Base-by-base conservation (phyloP, 116 monocot genomes). In the Trichopus zeylanicus region DNA sequence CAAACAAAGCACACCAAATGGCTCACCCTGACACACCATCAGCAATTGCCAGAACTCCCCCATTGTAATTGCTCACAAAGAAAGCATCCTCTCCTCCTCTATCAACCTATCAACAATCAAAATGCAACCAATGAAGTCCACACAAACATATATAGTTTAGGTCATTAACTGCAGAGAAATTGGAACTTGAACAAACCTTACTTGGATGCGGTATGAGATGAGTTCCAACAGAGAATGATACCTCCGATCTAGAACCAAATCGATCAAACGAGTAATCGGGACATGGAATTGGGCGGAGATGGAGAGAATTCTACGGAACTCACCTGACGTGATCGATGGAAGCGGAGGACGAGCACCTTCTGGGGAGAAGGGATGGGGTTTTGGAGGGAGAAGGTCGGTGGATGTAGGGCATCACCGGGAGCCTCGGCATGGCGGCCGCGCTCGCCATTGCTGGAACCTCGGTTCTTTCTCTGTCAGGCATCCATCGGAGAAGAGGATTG, bases 61-160 rank as follows among this genome's bases (percentile, higher is more conserved):
- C 76, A 34, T 74, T 78, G 63, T 71, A 65, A 22, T 56, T 68
- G 54, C 74, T 83, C 12, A 90, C 79, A 59, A 90, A 78, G 64
- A 81, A 90, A 12, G 95, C 95, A 77, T 95, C 95, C 54, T 95
- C 95, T 32, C 95, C 90, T 29, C 95, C 95, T 29, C 51, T 86
- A 13, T 84, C 84, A 72, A 59, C 81, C 95, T 94, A 65, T 12
- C 21, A 46, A 48, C 4, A 60, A 46, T 24, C 15, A 6, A 61
- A 18, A 16, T 6, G 5, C 34, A 35, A 20, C 21, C 8, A 49
- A 49, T 16, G 22, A 20, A 49, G 22, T 19, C 5, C 48, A 49
- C 21, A 49, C 23, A 21, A 49, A 24, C 19, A 49, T 2, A 3
- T 21, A 24, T 16, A 49, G 1, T 22, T 42, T 3, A 42, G 42